A percentile compares a stretch with the other conserved stretches of the same genome.
These are phyloP conservation scores for Trypanosoma platydactyli DNA, from an alignment of 208 protist species.

Conservation along the genomic window DNA sequence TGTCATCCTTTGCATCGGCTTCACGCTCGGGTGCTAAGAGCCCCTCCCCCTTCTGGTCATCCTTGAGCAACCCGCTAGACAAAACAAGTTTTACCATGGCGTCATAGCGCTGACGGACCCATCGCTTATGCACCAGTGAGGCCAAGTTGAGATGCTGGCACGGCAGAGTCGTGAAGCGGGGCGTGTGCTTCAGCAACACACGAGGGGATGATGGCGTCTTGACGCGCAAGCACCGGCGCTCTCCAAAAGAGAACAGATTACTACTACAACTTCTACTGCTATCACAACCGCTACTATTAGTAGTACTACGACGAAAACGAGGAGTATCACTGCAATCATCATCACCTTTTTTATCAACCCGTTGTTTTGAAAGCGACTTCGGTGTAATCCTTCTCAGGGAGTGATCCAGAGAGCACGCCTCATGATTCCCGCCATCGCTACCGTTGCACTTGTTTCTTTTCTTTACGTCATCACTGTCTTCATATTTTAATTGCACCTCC, in stretches of 20 bases:
- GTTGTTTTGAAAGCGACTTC: neutral
- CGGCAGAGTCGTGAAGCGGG: slow-evolving; percentile 15
- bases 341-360: neutral
- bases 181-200: slow-evolving; percentile 16
- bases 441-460: too few relatives aligned
- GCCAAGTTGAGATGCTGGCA: neutral
- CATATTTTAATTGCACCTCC: too few relatives aligned
- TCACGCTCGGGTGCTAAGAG: neutral
- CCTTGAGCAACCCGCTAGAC: neutral
- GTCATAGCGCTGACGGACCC: neutral
- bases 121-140: slow-evolving; percentile 1
- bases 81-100: neutral
- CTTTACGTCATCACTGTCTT: too few relatives aligned
- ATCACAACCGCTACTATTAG: neutral
- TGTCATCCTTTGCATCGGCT: neutral
- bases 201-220: slow-evolving; percentile 14
- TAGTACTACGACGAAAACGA: too few relatives aligned
- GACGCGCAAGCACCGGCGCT: neutral
- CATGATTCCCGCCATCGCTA: neutral
- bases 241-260: neutral
- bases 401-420: too few relatives aligned
- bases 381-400: too few relatives aligned
- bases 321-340: neutral
- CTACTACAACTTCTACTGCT: slow-evolving; percentile 2
- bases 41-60: neutral